Conservation (phyloP, 441 rosid species). For the Biscutella laevigata region DNA sequence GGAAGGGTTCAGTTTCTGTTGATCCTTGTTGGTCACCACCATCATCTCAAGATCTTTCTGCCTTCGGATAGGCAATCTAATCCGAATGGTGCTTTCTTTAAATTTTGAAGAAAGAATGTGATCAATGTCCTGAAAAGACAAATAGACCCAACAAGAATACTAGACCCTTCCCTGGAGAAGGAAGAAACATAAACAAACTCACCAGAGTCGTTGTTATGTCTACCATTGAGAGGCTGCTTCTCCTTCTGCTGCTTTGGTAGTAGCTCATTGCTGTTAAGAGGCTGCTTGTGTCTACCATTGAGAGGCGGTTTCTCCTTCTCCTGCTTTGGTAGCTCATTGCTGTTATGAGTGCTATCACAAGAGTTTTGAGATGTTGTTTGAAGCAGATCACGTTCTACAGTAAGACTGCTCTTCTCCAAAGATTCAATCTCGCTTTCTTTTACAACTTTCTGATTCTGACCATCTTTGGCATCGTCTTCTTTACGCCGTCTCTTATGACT, state of each 20-base stretch:
- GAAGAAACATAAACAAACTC: slow-evolving; percentile 43
- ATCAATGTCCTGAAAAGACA: slow-evolving; percentile 37
- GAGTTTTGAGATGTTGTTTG: slow-evolving; percentile 51
- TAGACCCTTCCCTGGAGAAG: slow-evolving; percentile 35
- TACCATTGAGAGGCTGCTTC: slow-evolving; percentile 23
- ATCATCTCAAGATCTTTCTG: slow-evolving; percentile 46
- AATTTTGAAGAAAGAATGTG: slow-evolving; percentile 37
- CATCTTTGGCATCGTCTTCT: slow-evolving; percentile 29
- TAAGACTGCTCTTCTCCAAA: slow-evolving; percentile 51
- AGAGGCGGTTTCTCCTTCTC: slow-evolving; percentile 6
- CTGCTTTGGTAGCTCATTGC: slow-evolving; percentile 36
- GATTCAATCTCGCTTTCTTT: slow-evolving; percentile 23
- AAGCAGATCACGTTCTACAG: slow-evolving; percentile 46
- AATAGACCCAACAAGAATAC: slow-evolving; percentile 49
- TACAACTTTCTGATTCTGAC: neutral
- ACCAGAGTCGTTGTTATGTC: slow-evolving; percentile 46
- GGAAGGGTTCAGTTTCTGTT: slow-evolving; percentile 32
- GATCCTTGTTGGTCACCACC: slow-evolving; percentile 33
- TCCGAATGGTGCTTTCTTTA: slow-evolving; percentile 67
- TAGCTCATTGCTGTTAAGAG: too few species aligned
- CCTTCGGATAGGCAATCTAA: slow-evolving; percentile 56
- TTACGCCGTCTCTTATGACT: slow-evolving; percentile 40
- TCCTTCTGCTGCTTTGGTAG: neutral
- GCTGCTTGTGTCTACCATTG: slow-evolving; percentile 30
- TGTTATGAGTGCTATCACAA: slow-evolving; percentile 44